Conservation (phyloP, 768 basidiomycete species). For the Amanita pallidorosea region DNA sequence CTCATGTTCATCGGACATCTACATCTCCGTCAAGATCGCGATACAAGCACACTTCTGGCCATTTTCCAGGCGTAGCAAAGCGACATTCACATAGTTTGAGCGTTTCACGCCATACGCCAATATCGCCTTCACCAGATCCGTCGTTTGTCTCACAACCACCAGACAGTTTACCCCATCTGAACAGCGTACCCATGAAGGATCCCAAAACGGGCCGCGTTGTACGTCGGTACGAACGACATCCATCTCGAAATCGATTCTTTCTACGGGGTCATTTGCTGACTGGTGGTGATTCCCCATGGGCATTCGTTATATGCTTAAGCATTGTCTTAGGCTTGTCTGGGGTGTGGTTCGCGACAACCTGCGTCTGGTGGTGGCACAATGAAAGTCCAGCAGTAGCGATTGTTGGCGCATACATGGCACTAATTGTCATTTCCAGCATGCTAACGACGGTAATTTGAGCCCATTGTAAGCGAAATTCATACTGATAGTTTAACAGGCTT, state of each 20-base stretch:
- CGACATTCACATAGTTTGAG: slow-evolving; percentile 6
- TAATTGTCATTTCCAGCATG: slow-evolving; percentile 69
- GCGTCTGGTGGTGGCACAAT: slow-evolving; percentile 82
- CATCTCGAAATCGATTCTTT: slow-evolving; percentile 71
- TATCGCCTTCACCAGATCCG: slow-evolving; percentile 22
- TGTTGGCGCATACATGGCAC: slow-evolving; percentile 36
- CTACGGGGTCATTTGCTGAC: slow-evolving; percentile 63
- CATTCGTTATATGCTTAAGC: slow-evolving; percentile 57
- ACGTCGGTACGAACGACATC: slow-evolving; percentile 53
- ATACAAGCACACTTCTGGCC: slow-evolving; percentile 10
- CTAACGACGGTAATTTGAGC: slow-evolving; percentile 50
- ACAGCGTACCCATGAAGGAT: slow-evolving; percentile 25
- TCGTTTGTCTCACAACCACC: slow-evolving; percentile 22
- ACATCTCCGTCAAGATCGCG: slow-evolving; percentile 10
- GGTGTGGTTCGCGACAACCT: slow-evolving; percentile 83
- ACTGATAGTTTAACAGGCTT: slow-evolving; percentile 37
- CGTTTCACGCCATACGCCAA: slow-evolving; percentile 9
- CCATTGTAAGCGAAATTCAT: slow-evolving; percentile 1
- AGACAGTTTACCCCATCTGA: slow-evolving; percentile 18
- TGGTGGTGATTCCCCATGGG: slow-evolving; percentile 79
- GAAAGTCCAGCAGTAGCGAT: slow-evolving; percentile 61
- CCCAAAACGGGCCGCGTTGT: slow-evolving; percentile 28
- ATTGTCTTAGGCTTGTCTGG: slow-evolving; percentile 61
- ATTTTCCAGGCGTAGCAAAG: neutral
- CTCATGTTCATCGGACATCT: slow-evolving; percentile 5